Base-by-base conservation (phyloP, 2,329 filamentous ascomycete genomes). In the Cyanodermella asteris region DNA sequence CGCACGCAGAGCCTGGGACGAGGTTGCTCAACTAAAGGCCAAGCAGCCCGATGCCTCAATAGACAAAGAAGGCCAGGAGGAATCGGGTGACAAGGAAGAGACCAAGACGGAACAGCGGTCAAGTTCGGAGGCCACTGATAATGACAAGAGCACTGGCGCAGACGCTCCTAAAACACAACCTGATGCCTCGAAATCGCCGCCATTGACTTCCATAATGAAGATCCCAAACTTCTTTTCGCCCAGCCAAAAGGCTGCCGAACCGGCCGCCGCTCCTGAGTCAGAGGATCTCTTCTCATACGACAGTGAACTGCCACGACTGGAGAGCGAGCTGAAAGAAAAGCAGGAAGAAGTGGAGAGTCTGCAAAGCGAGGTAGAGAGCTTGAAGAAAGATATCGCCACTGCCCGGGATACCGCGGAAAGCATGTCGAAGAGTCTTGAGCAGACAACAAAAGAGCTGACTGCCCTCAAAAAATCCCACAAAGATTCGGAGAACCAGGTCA, bases 271-370 rank as follows among this genome's bases (percentile, higher is more conserved):
- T 21, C 37, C 46, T 17, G 45, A 48, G 17, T 44, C 48, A 13
- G 75, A 82, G 34, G 77, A 91, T 24, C 74, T 93, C 48, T 93
- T 93, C 49, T 91, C 81, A 0, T 90, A 81, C 38, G 82, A 94
- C 30, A 72, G 73, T 25, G 84, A 94, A 47, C 59, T 90, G 9
- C 75, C 77, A 3, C 67, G 76, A 27, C 51, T 91, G n/a, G 73
- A 90, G 39, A 59, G 64, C 2, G 73, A 87, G 36, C 46, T 87
- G 4, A 59, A 69, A 25, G 62, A 70, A 28, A 76, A 74, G 38
- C 55, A 71, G 7, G 62, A 65, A 20, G 71, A 84, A 45, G 67
- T 87, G 18, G 62, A 68, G 26, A 61, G 59, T 22, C 62, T 94
- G 9, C 71, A 72, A 35, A 49, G 55, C 3, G 68, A 87, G 37